These are phyloP conservation scores for Diospyros kaki DNA, from an alignment of 148 eudicot species.

Conservation along the genomic window DNA sequence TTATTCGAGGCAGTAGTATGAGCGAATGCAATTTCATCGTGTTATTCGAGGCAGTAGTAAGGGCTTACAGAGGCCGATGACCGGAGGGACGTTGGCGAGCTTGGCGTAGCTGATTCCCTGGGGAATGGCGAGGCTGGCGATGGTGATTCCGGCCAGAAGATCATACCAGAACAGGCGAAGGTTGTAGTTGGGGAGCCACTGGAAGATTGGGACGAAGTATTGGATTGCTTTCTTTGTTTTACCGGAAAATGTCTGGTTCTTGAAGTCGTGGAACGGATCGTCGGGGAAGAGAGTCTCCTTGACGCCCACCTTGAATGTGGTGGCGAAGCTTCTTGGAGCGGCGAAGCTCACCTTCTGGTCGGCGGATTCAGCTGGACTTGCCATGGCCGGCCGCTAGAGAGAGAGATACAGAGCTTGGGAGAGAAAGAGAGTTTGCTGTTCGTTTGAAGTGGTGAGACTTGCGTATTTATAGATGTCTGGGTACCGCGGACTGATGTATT, in stretches of 20 bases:
- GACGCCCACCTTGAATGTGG: conserved; percentile 34
- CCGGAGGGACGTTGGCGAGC: conserved; percentile 70
- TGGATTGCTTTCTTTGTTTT: conserved; percentile 26
- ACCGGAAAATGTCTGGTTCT: conserved; percentile 22
- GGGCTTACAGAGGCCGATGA: conserved; percentile 81
- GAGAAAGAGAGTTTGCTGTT: not conserved
- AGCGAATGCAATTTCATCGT: too few relatives aligned
- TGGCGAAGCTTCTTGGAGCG: conserved; percentile 33
- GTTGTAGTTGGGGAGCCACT: conserved; percentile 67
- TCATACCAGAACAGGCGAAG: conserved; percentile 49
- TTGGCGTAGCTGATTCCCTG: conserved; percentile 98
- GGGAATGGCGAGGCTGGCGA: conserved; percentile 97
- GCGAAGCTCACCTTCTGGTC: conserved; percentile 39
- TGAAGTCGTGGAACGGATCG: conserved; percentile 53
- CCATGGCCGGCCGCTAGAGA: not conserved
- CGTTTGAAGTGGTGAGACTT: too few relatives aligned
- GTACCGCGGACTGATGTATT: too few relatives aligned
- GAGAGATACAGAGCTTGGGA: not conserved
- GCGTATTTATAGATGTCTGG: too few relatives aligned
- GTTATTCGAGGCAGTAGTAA: too few relatives aligned
- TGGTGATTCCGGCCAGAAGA: conserved; percentile 84
- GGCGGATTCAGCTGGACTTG: not conserved
- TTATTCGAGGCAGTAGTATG: too few relatives aligned
- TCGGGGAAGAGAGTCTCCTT: conserved; percentile 76
- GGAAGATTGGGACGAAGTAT: conserved; percentile 66